Evolutionary conservation across 108 stramenopile genomes (phyloP).

Genomic region (Fistulifera pelliculosa): DNA sequence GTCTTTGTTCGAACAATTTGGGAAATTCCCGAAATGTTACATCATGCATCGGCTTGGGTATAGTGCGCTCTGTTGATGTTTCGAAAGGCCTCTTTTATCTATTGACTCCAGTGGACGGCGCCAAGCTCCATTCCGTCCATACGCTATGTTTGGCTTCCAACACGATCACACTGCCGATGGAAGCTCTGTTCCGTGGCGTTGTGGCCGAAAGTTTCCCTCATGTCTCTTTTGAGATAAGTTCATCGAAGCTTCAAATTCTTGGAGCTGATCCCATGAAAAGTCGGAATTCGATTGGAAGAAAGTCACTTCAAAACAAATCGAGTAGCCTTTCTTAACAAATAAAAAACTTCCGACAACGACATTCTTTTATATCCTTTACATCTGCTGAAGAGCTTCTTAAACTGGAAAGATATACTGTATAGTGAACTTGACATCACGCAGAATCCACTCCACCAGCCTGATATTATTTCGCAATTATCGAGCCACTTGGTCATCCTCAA

Average conservation of each 20-base stretch:
- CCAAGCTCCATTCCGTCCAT: constrained; percentile 20
- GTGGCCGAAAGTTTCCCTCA: constrained; percentile 68
- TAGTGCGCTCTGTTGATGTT: constrained; percentile 70
- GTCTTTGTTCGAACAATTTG: constrained; percentile 32
- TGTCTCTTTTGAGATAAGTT: constrained; percentile 9
- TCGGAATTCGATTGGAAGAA: constrained; percentile 49
- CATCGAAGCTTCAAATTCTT: constrained; percentile 6
- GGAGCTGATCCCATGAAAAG: constrained; percentile 72
- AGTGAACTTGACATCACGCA: no score
- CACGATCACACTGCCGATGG: constrained; percentile 47
- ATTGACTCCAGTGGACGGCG: constrained; percentile 49
- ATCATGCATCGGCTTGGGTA: constrained; percentile 61
- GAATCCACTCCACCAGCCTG: no score
- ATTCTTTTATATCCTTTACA: no score
- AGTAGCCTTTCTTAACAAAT: no score
- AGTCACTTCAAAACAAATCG: neutral
- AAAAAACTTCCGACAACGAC: no score
- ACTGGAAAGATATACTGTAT: no score
- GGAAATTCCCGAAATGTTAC: constrained; percentile 15
- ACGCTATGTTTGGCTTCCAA: constrained; percentile 35
- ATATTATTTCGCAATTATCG: no score
- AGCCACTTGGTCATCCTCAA: no score
- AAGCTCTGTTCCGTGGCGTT: constrained; percentile 52
- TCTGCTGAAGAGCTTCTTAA: no score
- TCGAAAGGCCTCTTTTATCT: constrained; percentile 44